Percentiles rank a stretch among this genome's conserved stretches.
phyloP scores from a whole-genome alignment of 164 flowering plant genomes.

The Nelumbo lutea region DNA sequence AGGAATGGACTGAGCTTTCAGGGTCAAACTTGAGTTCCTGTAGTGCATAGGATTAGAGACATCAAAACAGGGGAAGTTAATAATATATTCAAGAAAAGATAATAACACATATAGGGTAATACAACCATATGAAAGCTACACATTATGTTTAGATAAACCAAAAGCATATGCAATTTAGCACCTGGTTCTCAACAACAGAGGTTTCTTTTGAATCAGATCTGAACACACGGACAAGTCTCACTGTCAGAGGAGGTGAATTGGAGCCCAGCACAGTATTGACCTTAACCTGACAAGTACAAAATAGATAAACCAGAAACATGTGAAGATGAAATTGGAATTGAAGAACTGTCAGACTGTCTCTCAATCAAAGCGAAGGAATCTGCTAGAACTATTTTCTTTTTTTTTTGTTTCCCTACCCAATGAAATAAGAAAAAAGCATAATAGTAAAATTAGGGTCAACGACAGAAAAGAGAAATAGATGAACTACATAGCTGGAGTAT shows the following conservation, averaged over 20 bases:
- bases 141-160: neutral
- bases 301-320: neutral
- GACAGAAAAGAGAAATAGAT: no score
- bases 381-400: neutral
- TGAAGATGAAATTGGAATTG: neutral
- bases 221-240: conserved; percentile 48
- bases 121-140: no score
- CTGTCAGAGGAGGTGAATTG: conserved; percentile 47
- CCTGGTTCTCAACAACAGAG: conserved; percentile 51
- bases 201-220: conserved; percentile 36
- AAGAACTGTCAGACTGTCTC: neutral
- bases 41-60: conserved; percentile 5
- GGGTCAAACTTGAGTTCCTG: conserved; percentile 78
- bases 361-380: neutral
- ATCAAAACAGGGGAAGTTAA: conserved; percentile 1
- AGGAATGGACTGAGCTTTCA: conserved; percentile 38
- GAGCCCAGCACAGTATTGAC: conserved; percentile 66
- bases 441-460: neutral
- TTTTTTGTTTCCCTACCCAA: neutral
- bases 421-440: neutral
- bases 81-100: neutral
- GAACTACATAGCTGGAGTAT: no score
- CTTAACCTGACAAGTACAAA: conserved; percentile 37
- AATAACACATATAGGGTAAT: neutral
- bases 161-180: conserved; percentile 9